These are phyloP conservation scores for Digitaria exilis DNA, from an alignment of 202 grass and related monocot genomes.

Conservation along the genomic window DNA sequence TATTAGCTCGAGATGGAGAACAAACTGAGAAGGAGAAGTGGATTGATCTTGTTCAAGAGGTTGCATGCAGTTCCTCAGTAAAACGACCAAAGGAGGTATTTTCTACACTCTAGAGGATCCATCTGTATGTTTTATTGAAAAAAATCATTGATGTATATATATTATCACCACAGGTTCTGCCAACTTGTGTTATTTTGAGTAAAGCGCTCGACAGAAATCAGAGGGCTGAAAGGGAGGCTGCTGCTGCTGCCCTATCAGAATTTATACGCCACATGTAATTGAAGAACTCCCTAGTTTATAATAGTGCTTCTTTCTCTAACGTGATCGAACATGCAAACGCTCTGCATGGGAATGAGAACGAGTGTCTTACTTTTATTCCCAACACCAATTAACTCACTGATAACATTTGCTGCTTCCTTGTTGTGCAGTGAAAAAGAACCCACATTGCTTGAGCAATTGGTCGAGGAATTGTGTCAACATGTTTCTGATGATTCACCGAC, in stretches of 20 bases:
- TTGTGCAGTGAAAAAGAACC: slow-evolving; percentile 70
- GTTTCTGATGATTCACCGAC: slow-evolving; percentile 93
- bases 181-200: slow-evolving; percentile 80
- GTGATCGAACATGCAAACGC: not conserved
- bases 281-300: not conserved
- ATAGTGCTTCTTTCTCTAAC: slow-evolving; percentile 9
- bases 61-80: slow-evolving; percentile 85
- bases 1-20: slow-evolving; percentile 92
- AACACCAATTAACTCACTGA: slow-evolving; percentile 5
- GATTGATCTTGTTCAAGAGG: slow-evolving; percentile 89
- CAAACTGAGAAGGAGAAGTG: slow-evolving; percentile 89
- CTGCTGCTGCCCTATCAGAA: slow-evolving; percentile 89
- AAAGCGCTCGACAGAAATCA: slow-evolving; percentile 89
- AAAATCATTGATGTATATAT: not conserved
- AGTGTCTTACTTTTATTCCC: slow-evolving; percentile 17
- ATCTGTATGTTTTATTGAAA: slow-evolving; percentile 21
- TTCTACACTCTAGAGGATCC: slow-evolving; percentile 35
- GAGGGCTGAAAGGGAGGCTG: slow-evolving; percentile 88
- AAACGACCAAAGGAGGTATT: slow-evolving; percentile 95
- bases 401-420: slow-evolving; percentile 36
- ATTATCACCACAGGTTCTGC: slow-evolving; percentile 64
- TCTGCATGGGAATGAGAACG: not conserved
- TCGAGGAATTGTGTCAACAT: slow-evolving; percentile 90
- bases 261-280: slow-evolving; percentile 86
- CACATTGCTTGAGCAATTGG: slow-evolving; percentile 83